Percentiles rank a stretch among this genome's conserved stretches.
Conservation (phyloP, 2,329 filamentous ascomycete species). For the Aspergillus flavus region DNA sequence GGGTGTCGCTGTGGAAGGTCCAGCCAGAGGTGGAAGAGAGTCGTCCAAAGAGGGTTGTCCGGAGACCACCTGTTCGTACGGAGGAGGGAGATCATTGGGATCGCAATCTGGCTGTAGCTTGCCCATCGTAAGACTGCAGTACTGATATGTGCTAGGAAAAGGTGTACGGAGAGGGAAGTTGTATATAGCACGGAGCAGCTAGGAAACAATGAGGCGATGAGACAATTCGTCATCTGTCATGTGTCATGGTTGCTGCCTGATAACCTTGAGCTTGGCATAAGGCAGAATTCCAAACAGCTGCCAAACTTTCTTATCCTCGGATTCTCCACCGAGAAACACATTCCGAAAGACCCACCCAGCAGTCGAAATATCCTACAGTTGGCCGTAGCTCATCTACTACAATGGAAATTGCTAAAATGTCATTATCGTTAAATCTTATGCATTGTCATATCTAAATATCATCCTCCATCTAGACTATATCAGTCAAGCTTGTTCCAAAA, state of each 20-base stretch:
- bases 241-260: background rate
- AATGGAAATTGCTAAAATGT: too few relatives aligned
- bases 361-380: too few relatives aligned
- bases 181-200: background rate
- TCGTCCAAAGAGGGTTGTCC: background rate
- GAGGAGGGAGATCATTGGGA: background rate
- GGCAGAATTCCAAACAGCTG: background rate
- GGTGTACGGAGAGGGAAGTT: background rate
- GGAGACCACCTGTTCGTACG: background rate
- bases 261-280: background rate
- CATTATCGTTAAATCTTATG: too few relatives aligned
- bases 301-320: too few relatives aligned
- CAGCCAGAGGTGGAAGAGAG: background rate
- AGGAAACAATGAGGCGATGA: background rate
- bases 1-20: background rate
- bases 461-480: background rate
- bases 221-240: background rate
- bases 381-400: too few relatives aligned
- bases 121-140: background rate
- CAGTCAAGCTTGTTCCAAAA: constrained; percentile 4
- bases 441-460: too few relatives aligned
- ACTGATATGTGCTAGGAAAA: background rate
- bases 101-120: background rate
- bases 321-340: too few relatives aligned
- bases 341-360: too few relatives aligned